Evolutionary conservation across 2,329 filamentous ascomycete species (phyloP).

Genomic region (Pestalotiopsis sp.): DNA sequence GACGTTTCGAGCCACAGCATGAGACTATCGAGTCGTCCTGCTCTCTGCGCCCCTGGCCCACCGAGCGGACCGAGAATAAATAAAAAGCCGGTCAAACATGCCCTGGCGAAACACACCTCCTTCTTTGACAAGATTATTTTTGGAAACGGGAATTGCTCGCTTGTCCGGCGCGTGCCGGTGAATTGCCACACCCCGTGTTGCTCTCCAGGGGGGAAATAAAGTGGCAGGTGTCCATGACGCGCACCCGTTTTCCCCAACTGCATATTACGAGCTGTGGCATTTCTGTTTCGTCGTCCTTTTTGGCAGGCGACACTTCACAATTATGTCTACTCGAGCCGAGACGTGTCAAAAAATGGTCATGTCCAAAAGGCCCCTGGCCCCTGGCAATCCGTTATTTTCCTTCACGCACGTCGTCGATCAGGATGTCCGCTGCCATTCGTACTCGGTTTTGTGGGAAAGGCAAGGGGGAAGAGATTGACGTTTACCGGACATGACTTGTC

Average conservation of each 20-base stretch:
- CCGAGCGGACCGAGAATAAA: neutral
- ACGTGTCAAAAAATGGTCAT: neutral
- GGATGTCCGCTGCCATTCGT: too few species aligned
- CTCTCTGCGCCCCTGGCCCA: neutral
- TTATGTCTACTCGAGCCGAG: neutral
- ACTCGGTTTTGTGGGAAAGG: too few species aligned
- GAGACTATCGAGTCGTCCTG: neutral
- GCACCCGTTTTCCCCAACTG: too few species aligned
- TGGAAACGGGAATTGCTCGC: neutral
- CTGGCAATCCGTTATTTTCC: neutral
- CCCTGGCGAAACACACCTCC: neutral
- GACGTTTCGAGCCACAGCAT: neutral
- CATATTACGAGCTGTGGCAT: neutral
- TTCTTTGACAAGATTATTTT: neutral
- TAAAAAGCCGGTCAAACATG: neutral
- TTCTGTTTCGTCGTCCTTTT: neutral
- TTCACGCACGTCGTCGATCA: too few species aligned
- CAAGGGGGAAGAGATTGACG: neutral
- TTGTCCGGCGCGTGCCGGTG: too few species aligned
- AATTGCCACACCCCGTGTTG: neutral
- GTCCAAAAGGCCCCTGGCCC: neutral
- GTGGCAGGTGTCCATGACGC: too few species aligned
- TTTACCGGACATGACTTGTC: neutral
- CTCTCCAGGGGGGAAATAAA: neutral
- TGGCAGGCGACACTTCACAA: neutral